These are phyloP conservation scores for Aurantiochytrium sp. DNA, from an alignment of 108 stramenopile species.

Conservation along the genomic window DNA sequence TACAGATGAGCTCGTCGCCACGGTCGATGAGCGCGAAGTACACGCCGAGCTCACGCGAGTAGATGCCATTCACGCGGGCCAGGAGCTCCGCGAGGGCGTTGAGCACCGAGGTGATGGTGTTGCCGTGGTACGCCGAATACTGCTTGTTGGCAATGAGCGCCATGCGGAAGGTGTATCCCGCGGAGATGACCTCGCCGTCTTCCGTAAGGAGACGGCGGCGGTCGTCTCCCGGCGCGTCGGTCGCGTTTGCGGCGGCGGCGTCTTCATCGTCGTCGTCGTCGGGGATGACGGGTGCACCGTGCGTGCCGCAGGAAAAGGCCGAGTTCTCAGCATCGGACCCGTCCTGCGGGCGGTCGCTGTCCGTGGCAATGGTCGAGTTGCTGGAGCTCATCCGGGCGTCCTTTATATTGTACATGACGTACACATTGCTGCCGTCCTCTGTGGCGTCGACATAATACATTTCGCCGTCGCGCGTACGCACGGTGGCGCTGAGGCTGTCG, in stretches of 20 bases:
- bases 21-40: not conserved
- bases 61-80: slow-evolving; percentile 25
- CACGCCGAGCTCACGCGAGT: slow-evolving; percentile 2
- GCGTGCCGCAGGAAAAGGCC: not conserved
- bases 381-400: not conserved
- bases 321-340: not conserved
- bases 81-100: not conserved
- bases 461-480: not conserved
- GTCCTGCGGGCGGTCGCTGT: not conserved
- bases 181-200: not conserved
- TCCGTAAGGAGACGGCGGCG: not conserved
- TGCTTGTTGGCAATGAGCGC: slow-evolving; percentile 7
- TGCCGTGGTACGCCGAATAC: not conserved
- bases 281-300: not conserved
- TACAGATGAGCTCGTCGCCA: not conserved
- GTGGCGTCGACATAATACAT: not conserved
- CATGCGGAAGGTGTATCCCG: not conserved
- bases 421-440: not conserved
- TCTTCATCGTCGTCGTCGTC: not conserved
- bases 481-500: not conserved
- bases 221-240: not conserved
- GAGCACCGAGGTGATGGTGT: not conserved
- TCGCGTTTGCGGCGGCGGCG: not conserved
- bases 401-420: not conserved
- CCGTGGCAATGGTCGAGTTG: not conserved